Base-by-base conservation (phyloP, 2,329 filamentous ascomycete species). In the Aspergillus arachidicola region DNA sequence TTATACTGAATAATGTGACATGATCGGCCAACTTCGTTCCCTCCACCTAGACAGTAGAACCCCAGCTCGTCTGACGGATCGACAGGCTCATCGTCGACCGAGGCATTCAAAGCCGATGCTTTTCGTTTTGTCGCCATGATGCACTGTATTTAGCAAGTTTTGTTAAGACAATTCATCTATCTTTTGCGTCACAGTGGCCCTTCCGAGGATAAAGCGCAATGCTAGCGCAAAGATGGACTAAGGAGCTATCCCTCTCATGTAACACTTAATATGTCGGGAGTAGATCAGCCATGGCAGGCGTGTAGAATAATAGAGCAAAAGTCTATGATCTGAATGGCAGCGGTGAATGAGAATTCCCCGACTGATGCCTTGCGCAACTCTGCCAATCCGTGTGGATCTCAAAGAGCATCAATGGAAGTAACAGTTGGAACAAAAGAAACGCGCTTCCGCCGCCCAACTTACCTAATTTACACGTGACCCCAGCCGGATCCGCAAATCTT, bases 1-100 rank as follows among this genome's bases (percentile, higher is more conserved):
- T 98, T 99, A 86, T 99, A 99, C 75, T 98, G 93, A 64, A 99
- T 89, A 71, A 99, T 97, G 77, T 99, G 95, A 79, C 95, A 98
- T 69, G 95, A 98, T 69, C 95, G 87, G 59, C 95, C 95, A 66
- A 99, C 95, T 80, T 99, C 95, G 78, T 97, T 98, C 70, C 95
- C 95, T 65, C 95, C 95, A 65, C 95, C 95, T 43, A 99, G 83
- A 72, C 93, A 96, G 60, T 97, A 86, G 74, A 99, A 99, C 82
- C 93, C 91, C 63, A 99, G 87, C 83, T 98, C 93, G 75, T 99
- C 95, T 1, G 93, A 88, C 5, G 95, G 93, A 72, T 98, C 94
- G 63, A 96, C 90, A 1, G 93, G 92, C 73, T 97, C 93, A 62
- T 97, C 93, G 48, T 89, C 86, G 26, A 75, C 69, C 28, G 82